Evolutionary conservation across 495 filamentous ascomycete species (phyloP), one percentile per base, ranked within the genome.

Genomic region (Talaromyces trachyspermus): DNA sequence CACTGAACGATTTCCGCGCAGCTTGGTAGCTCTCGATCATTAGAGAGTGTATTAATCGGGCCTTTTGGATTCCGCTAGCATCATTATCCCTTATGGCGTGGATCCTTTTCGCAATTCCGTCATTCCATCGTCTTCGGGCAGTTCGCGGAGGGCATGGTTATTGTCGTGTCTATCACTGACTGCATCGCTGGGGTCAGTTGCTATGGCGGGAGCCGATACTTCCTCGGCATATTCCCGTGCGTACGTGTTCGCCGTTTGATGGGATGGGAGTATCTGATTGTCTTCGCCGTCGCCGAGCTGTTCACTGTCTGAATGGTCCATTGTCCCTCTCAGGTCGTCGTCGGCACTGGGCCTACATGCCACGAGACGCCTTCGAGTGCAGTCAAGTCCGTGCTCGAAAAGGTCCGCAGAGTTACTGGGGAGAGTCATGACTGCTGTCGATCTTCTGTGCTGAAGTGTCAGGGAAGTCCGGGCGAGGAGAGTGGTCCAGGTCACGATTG

Each of bases 111-210:
- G 72, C 48, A 97, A 64, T 43, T 66, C 63, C 6, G 80, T 72
- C 86, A 95, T 95, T 24, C 92, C 92, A 72, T 99, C 92, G 62
- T 99, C 88, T 54, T 84, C 92, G 0, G 92, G 94, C 11, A 49
- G 39, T 43, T 49, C 38, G 5, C 27, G 35, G 25, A 43, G 38
- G 43, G 33, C 11, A 15, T 18, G 12, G 7, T 20, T n/a, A n/a
- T n/a, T 24, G 8, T 24, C 36, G 17, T 36, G 26, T 15, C 44
- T 29, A 36, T 46, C 44, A 18, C 18, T n/a, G 3, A 18, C 12
- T 19, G 43, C 19, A 11, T 23, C 43, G 6, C 17, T 36, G 5
- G n/a, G 18, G 17, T 19, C 12, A 9, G 32, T 25, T 15, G 9
- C 12, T 22, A 17, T 15, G n/a, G 5, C 37, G 18, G 18, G 7